Evolutionary conservation across 75 land plant species (phyloP).

Genomic region (Picea glauca): DNA sequence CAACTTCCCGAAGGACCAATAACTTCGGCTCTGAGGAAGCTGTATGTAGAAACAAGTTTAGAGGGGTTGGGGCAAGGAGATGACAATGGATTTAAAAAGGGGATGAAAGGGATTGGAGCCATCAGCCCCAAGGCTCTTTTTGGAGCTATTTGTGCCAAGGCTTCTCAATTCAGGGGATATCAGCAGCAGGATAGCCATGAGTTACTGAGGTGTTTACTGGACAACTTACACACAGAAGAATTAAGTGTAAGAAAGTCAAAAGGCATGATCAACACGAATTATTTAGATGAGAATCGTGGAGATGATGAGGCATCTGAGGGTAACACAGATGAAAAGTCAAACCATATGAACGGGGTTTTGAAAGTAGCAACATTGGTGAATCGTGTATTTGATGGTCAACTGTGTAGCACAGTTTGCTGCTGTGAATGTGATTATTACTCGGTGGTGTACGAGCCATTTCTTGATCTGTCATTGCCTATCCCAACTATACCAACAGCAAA

Average conservation of each 20-base stretch:
- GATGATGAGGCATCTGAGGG: conserved; percentile 4
- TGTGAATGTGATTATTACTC: conserved; percentile 32
- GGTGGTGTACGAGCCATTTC: conserved; percentile 25
- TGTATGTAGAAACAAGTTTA: too few relatives aligned
- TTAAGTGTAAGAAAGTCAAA: neutral
- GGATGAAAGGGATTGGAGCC: too few relatives aligned
- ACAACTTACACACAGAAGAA: neutral
- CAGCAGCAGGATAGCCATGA: conserved; percentile 99
- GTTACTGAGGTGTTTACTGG: conserved; percentile 27
- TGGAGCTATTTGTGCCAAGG: too few relatives aligned
- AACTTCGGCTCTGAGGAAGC: too few relatives aligned
- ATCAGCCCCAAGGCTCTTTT: too few relatives aligned
- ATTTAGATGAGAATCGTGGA: neutral
- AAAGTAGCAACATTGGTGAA: conserved; percentile 18
- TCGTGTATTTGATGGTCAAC: too few relatives aligned
- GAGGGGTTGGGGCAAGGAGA: conserved; percentile 4
- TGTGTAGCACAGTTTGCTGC: too few relatives aligned
- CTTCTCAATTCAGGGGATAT: conserved; percentile 9
- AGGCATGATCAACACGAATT: neutral
- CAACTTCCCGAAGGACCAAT: too few relatives aligned
- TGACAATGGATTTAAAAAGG: neutral
- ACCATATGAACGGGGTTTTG: neutral
- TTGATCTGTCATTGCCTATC: too few relatives aligned
- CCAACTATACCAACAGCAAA: conserved; percentile 19
- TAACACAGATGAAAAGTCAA: neutral